These are phyloP conservation scores for Deuterostichococcus epilithicus DNA, from an alignment of 139 green algal genomes.

Conservation along the genomic window DNA sequence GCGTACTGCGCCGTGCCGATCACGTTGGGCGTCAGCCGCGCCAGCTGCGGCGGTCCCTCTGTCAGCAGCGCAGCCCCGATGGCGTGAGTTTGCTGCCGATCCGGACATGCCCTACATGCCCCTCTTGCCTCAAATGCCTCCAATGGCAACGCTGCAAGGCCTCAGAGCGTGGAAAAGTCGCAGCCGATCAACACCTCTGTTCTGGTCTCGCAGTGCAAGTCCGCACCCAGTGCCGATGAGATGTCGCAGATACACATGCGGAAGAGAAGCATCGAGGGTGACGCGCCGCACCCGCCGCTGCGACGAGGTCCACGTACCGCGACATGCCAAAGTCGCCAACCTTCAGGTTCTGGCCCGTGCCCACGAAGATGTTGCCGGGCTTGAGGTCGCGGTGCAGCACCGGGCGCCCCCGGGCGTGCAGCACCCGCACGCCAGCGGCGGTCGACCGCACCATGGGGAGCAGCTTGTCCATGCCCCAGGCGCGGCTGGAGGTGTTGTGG, in stretches of 20 bases:
- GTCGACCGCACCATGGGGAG: slow-evolving; percentile 28
- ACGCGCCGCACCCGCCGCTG: not conserved
- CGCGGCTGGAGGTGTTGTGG: slow-evolving; percentile 22
- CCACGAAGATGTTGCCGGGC: slow-evolving; percentile 24
- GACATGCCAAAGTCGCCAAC: slow-evolving; percentile 61
- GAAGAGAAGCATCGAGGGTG: too few relatives aligned
- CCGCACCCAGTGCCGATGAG: too few relatives aligned
- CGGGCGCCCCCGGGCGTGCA: slow-evolving; percentile 38
- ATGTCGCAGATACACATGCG: not conserved
- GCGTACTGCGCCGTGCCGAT: slow-evolving; percentile 38
- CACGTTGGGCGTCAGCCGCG: slow-evolving; percentile 35
- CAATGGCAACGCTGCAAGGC: too few relatives aligned
- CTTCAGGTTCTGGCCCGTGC: slow-evolving; percentile 41
- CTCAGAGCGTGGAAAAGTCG: too few relatives aligned
- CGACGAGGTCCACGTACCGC: slow-evolving; percentile 10
- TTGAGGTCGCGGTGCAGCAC: slow-evolving; percentile 62
- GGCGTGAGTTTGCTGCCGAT: too few relatives aligned
- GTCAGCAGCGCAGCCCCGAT: too few relatives aligned
- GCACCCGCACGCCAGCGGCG: slow-evolving; percentile 25
- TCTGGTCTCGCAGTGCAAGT: too few relatives aligned
- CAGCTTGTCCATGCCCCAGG: slow-evolving; percentile 43
- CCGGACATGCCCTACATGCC: too few relatives aligned
- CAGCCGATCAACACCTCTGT: too few relatives aligned
- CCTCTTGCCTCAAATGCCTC: too few relatives aligned
- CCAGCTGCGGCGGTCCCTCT: slow-evolving; percentile 5